These are phyloP conservation scores for Pholiota microspora DNA, from an alignment of 768 basidiomycete genomes.

Conservation along the genomic window DNA sequence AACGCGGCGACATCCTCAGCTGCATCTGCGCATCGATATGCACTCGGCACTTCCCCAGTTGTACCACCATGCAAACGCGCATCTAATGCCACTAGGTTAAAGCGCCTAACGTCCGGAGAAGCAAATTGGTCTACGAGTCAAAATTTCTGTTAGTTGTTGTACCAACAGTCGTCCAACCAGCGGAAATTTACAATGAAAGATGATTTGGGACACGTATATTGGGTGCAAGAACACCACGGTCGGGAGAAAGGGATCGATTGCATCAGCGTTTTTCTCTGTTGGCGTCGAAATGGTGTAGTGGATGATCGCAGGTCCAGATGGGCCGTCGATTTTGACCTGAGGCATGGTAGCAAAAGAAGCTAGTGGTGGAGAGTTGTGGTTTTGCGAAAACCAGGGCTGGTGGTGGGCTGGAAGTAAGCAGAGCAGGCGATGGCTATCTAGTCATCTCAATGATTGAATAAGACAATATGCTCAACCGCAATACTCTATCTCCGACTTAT, in stretches of 20 bases:
- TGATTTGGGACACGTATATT: slow-evolving; percentile 28
- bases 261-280: slow-evolving; percentile 21
- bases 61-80: slow-evolving; percentile 32
- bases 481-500: no score
- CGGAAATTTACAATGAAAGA: slow-evolving; percentile 31
- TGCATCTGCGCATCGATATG: slow-evolving; percentile 26
- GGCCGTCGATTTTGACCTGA: slow-evolving; percentile 25
- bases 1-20: slow-evolving; percentile 25
- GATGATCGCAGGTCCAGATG: slow-evolving; percentile 28
- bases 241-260: slow-evolving; percentile 29
- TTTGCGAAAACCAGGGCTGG: neutral
- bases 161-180: no score
- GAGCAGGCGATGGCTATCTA: neutral
- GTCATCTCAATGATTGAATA: neutral
- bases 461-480: no score
- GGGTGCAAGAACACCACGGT: slow-evolving; percentile 36
- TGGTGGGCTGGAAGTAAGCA: neutral
- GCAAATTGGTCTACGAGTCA: slow-evolving; percentile 28
- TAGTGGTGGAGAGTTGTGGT: slow-evolving; percentile 1
- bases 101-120: slow-evolving; percentile 30
- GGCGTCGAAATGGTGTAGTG: slow-evolving; percentile 38
- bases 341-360: slow-evolving; percentile 23
- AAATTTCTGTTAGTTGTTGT: no score
- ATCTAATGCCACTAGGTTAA: slow-evolving; percentile 36
- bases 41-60: slow-evolving; percentile 21